A percentile compares a stretch with the other conserved stretches of the same genome.
Conservation (phyloP, 176 grass and related monocot species). For the Olyra latifolia region DNA sequence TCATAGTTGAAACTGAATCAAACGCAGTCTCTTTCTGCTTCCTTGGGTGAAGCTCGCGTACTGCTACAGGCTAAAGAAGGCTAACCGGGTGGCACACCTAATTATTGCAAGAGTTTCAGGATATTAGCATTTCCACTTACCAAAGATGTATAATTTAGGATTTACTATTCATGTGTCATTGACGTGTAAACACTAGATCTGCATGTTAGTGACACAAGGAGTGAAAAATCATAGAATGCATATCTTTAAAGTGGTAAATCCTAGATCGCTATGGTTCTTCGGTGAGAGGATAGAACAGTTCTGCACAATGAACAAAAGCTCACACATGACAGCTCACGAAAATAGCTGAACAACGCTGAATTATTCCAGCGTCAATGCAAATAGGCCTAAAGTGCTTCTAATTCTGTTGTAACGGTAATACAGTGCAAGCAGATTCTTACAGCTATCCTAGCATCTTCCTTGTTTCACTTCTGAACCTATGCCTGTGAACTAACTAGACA, state of each 20-base stretch:
- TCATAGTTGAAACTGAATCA: too few relatives aligned
- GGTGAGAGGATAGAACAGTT: too few relatives aligned
- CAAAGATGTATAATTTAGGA: too few relatives aligned
- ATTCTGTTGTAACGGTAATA: not conserved
- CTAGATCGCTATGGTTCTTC: too few relatives aligned
- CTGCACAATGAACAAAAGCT: not conserved
- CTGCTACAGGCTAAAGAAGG: not conserved
- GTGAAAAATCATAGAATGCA: too few relatives aligned
- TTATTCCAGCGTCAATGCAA: not conserved
- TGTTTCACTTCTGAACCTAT: not conserved
- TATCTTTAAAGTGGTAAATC: too few relatives aligned
- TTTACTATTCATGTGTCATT: too few relatives aligned
- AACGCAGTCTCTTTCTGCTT: not conserved
- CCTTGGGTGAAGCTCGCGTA: not conserved
- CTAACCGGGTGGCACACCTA: not conserved
- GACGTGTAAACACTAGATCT: too few relatives aligned
- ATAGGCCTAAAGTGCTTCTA: not conserved
- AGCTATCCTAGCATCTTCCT: not conserved
- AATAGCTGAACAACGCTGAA: not conserved
- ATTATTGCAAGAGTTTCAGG: too few relatives aligned
- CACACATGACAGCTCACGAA: not conserved
- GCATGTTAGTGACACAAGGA: too few relatives aligned
- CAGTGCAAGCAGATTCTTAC: slow-evolving; percentile 2
- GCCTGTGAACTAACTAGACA: not conserved
- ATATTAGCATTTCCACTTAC: too few relatives aligned